Percentiles rank a stretch among this genome's conserved stretches.
Evolutionary conservation across 2,329 filamentous ascomycete genomes (phyloP).

Genomic region (Diaporthe amygdali): DNA sequence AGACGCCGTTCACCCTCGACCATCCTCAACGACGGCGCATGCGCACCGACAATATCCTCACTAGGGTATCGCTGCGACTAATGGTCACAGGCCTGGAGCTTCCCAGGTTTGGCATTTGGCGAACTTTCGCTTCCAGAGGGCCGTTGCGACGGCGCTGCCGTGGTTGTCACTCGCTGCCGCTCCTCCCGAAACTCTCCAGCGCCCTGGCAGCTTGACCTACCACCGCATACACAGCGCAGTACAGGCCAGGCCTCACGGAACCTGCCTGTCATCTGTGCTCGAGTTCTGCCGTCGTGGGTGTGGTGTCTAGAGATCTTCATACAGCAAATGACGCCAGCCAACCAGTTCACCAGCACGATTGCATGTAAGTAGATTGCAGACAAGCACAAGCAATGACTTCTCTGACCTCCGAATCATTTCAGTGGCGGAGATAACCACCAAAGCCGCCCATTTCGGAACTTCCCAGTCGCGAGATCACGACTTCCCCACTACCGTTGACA

Average conservation of each 20-base stretch:
- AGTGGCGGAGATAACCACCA: neutral
- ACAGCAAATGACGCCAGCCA: neutral
- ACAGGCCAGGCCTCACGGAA: neutral
- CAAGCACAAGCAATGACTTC: neutral
- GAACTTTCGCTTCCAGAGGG: slow-evolving; percentile 5
- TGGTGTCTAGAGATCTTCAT: neutral
- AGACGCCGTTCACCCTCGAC: slow-evolving; percentile 12
- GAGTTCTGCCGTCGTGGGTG: neutral
- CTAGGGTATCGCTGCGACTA: slow-evolving; percentile 3
- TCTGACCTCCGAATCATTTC: neutral
- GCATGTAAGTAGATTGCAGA: neutral
- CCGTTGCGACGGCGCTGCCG: slow-evolving; percentile 10
- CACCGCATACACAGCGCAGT: neutral
- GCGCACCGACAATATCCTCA: neutral
- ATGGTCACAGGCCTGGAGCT: neutral
- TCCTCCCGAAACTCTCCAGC: slow-evolving; percentile 7
- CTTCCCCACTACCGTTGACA: slow-evolving; percentile 6
- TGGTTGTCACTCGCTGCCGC: slow-evolving; percentile 13
- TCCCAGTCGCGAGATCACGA: neutral
- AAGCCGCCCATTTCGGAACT: neutral
- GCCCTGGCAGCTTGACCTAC: slow-evolving; percentile 5
- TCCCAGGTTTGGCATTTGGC: slow-evolving; percentile 1
- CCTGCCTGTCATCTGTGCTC: neutral
- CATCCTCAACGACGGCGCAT: neutral
- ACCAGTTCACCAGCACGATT: neutral